Base-by-base conservation (phyloP, 805 yeast genomes). In the Saccharomycopsis fermentans region DNA sequence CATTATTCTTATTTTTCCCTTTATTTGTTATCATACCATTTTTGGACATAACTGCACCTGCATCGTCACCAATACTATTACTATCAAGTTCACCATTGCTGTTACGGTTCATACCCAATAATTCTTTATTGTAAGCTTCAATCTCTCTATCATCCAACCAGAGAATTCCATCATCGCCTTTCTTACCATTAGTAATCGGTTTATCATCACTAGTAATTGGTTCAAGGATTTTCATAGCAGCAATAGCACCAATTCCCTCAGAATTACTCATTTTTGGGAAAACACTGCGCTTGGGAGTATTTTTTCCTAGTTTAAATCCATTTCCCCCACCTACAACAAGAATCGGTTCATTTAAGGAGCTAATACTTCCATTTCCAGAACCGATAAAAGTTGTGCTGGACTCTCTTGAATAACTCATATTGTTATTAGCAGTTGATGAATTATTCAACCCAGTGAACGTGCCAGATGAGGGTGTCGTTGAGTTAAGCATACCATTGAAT, bases 111-210 rank as follows among this genome's bases (percentile, higher is more conserved):
- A 43, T 43, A 16, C 24, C 9, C 1, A 43, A 43, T 21, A 43
- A 43, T 26, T 21, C 50, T 5, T 56, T 37, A 21, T 39, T 27
- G 35, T 34, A 35, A 14, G 34, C 39, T 12, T 39, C 37, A 24
- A 34, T 50, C 24, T 43, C 37, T 24, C 48, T 47, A 24, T 55
- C 61, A 27, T 48, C 52, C 37, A 58, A n/a, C 58, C 61, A 59
- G 14, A 56, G 54, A 14, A 37, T 52, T 14, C 63, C 63, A 43
- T 58, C 63, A 29, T 61, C 63, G 26, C 63, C 63, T 29, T 32
- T 55, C 37, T 53, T 56, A 8, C 63, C 63, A 35, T 61, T 61
- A 8, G 63, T 61, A 14, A 61, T 58, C 4, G 63, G 63, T 16
- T 55, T 19, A 43, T 60, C 60, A 27, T 58, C 59, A 19, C 43